Conservation (phyloP, 129 eudicot species). For the Tanacetum coccineum region DNA sequence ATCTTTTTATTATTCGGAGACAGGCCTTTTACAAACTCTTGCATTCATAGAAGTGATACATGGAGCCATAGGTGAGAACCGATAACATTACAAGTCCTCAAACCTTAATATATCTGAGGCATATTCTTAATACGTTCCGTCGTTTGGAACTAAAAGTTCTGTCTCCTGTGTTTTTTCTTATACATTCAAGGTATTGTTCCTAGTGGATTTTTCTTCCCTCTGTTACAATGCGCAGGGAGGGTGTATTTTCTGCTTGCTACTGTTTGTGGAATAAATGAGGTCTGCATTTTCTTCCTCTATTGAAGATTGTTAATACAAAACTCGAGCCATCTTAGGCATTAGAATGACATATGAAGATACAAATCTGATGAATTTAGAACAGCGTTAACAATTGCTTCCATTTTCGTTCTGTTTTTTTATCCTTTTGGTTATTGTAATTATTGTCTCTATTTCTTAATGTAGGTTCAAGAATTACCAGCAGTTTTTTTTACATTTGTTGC, state of each 20-base stretch:
- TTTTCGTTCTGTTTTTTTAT: constrained; percentile 13
- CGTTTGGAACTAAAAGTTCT: background rate
- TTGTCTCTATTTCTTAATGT: constrained; percentile 16
- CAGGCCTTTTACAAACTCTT: constrained; percentile 71
- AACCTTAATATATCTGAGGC: constrained; percentile 1
- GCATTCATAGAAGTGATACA: constrained; percentile 87
- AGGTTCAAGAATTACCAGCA: constrained; percentile 73
- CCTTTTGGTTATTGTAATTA: background rate
- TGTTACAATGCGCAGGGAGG: constrained; percentile 98
- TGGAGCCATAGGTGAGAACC: constrained; percentile 73
- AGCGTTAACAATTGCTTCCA: background rate
- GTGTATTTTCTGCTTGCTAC: constrained; percentile 64
- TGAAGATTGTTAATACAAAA: background rate
- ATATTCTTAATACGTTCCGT: background rate
- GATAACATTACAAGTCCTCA: background rate
- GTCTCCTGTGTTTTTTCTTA: background rate
- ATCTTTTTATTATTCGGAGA: constrained; percentile 4
- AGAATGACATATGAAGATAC: constrained; percentile 10
- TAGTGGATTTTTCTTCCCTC: constrained; percentile 74
- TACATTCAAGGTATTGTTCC: constrained; percentile 74
- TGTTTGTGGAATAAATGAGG: constrained; percentile 63
- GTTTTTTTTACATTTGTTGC: constrained; percentile 67
- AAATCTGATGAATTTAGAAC: background rate
- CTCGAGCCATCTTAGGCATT: background rate
- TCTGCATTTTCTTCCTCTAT: constrained; percentile 14